Conservation (phyloP, 192 early-diverging fungal species). For the Dissophora globulifera region DNA sequence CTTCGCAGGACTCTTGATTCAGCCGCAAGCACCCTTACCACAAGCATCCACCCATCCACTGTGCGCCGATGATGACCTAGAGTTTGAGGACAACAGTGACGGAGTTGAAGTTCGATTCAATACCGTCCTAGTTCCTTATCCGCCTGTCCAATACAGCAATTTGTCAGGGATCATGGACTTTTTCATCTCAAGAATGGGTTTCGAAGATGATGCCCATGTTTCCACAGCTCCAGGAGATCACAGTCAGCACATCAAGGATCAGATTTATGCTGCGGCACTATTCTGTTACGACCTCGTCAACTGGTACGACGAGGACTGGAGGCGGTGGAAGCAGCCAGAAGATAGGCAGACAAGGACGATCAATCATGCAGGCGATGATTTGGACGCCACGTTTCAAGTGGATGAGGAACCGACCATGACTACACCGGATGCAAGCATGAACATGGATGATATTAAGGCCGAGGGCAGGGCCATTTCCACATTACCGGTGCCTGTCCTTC, state of each 20-base stretch:
- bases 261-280: slow-evolving; percentile 43
- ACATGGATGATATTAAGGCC: slow-evolving; percentile 33
- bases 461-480: slow-evolving; percentile 9
- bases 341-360: slow-evolving; percentile 1
- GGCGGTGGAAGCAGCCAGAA: slow-evolving; percentile 36
- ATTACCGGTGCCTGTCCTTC: slow-evolving; percentile 38
- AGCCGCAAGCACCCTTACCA: slow-evolving; percentile 30
- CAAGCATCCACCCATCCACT: slow-evolving; percentile 12
- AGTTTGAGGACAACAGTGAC: slow-evolving; percentile 14
- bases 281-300: slow-evolving; percentile 65
- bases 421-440: slow-evolving; percentile 10
- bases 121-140: slow-evolving; percentile 44
- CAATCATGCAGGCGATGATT: not conserved
- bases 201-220: slow-evolving; percentile 45
- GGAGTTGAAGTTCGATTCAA: slow-evolving; percentile 55
- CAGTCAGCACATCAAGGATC: slow-evolving; percentile 8
- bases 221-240: slow-evolving; percentile 14
- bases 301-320: slow-evolving; percentile 68
- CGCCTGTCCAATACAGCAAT: slow-evolving; percentile 39
- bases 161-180: slow-evolving; percentile 50
- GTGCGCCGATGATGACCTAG: slow-evolving; percentile 11
- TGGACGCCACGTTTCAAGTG: slow-evolving; percentile 13
- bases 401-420: slow-evolving; percentile 12
- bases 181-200: slow-evolving; percentile 51
- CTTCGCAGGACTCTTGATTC: slow-evolving; percentile 33